Percentiles rank a stretch among this genome's conserved stretches.
phyloP scores from a whole-genome alignment of 106 monocot genomes.

The Xerophyta viscosa region DNA sequence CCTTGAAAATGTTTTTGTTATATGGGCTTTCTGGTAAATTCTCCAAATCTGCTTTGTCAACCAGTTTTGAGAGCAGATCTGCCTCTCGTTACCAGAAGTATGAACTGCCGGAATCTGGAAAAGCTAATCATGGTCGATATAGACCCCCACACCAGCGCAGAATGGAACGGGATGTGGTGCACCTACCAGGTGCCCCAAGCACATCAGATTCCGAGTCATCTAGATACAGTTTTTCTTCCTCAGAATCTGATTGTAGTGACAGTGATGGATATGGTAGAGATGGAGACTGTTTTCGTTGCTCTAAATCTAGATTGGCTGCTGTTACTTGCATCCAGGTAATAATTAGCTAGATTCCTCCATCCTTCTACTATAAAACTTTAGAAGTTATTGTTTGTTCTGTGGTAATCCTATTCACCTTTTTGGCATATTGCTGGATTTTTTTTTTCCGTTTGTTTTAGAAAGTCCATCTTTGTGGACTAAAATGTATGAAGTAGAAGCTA shows the following conservation, averaged over 20 bases:
- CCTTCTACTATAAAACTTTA: no score
- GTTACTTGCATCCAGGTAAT: conserved; percentile 81
- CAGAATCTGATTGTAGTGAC: conserved; percentile 97
- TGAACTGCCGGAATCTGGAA: conserved; percentile 16
- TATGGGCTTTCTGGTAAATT: conserved; percentile 56
- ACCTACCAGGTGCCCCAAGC: conserved; percentile 18
- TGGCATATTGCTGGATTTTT: no score
- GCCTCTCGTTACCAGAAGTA: conserved; percentile 20
- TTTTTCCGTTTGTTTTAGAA: no score
- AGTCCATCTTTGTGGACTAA: no score
- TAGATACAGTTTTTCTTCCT: conserved; percentile 52
- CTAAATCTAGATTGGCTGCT: conserved; percentile 76
- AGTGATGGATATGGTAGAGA: conserved; percentile 49
- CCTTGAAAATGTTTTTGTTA: conserved; percentile 69
- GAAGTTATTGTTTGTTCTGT: no score
- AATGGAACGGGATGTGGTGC: conserved; percentile 18
- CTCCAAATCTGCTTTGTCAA: conserved; percentile 7
- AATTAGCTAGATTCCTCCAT: no score
- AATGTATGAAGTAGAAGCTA: no score
- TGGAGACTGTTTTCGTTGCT: conserved; percentile 58
- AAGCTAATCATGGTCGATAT: conserved; percentile 30
- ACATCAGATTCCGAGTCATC: conserved; percentile 40
- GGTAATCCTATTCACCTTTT: neutral
- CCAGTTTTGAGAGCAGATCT: conserved; percentile 24
- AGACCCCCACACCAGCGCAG: conserved; percentile 88